Evolutionary conservation across 345 rosid species (phyloP), one percentile per base, ranked within the genome.

Genomic region (Punica granatum): DNA sequence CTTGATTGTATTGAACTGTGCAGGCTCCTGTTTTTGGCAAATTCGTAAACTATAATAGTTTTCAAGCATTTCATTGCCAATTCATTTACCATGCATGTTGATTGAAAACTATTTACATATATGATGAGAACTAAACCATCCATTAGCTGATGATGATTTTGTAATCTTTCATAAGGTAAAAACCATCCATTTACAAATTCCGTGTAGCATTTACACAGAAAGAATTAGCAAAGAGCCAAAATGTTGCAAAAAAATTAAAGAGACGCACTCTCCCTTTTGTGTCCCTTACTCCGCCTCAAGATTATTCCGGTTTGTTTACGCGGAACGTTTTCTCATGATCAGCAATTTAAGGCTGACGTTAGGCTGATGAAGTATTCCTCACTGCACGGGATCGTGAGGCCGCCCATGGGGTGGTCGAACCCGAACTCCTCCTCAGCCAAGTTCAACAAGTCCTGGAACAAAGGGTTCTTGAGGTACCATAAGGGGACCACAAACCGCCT

Each of bases 391-490:
- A 92, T 78, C 4, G 90, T 86, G 68, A 89, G 85, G 11, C 90
- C 90, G 0, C 93, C 96, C 86, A 82, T 87, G 0, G 97, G 90
- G 70, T 84, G 89, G 67, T 84, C 77, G 67, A 85, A 91, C 64
- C 96, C 97, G 2, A 85, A 89, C 59, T 88, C 95, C 74, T 85
- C 89, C 72, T 90, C 96, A 0, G 96, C 96, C 56, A 73, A 60
- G 61, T 83, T 68, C 41, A 92, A 73, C 75, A 90, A 71, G 41
- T 82, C 83, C 53, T 56, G 86, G 41, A 92, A 92, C 71, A 78
- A 42, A 36, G 90, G 90, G 68, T 90, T 88, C 73, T 85, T 88
- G 71, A 88, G 78, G 61, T 65, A 85, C 46, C 89, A 79, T 67
- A 92, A 80, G 0, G 95, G 97, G 63, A 92, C 78, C 60, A 88